Percentiles rank a stretch among this genome's conserved stretches.
phyloP scores from a whole-genome alignment of 139 green algal species.

The Pleodorina starrii region DNA sequence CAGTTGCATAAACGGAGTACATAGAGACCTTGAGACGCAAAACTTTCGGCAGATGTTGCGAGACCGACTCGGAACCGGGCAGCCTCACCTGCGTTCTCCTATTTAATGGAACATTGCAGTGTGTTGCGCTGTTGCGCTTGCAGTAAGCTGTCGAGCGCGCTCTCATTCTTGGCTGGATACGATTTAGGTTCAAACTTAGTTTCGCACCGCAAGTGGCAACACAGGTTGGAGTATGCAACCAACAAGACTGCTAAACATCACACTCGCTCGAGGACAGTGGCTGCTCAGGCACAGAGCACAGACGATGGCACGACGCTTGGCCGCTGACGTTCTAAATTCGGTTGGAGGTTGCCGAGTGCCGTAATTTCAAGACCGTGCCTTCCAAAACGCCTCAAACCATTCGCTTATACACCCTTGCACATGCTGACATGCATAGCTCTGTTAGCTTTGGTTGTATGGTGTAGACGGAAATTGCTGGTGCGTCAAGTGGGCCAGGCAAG shows the following conservation, averaged over 20 bases:
- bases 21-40: background rate
- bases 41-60: background rate
- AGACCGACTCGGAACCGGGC: background rate
- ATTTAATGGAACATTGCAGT: background rate
- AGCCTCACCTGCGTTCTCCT: background rate
- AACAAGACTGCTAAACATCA: background rate
- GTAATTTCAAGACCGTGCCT: no score
- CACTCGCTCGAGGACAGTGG: background rate
- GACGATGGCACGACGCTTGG: background rate
- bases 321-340: background rate
- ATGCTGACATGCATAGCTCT: no score
- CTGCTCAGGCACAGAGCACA: background rate
- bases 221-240: no score
- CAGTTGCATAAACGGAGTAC: background rate
- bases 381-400: no score
- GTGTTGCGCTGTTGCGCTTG: background rate
- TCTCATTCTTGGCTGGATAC: background rate
- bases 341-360: no score
- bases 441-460: no score
- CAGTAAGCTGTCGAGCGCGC: background rate
- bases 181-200: background rate
- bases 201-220: no score
- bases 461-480: no score
- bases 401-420: no score
- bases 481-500: no score